Evolutionary conservation across 2,329 filamentous ascomycete species (phyloP).

Genomic region (Botrytis fabae): DNA sequence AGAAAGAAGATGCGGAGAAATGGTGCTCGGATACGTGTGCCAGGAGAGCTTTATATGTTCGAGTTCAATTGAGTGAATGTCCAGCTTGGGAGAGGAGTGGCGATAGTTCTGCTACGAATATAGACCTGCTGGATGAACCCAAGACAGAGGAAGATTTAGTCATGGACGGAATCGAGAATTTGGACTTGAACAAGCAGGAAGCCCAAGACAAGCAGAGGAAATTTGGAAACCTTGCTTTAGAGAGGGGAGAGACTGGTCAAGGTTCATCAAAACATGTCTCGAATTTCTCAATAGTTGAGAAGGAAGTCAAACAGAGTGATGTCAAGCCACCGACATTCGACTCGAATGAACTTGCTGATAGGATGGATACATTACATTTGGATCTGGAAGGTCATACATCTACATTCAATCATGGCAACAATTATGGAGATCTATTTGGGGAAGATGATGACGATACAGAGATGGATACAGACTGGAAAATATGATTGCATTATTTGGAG

Average conservation of each 20-base stretch:
- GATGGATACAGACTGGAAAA: constrained; percentile 36
- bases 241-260: constrained; percentile 46
- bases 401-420: constrained; percentile 32
- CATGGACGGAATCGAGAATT: constrained; percentile 38
- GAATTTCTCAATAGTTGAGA: constrained; percentile 55
- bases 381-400: constrained; percentile 39
- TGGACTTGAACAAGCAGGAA: constrained; percentile 49
- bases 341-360: constrained; percentile 39
- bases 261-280: constrained; percentile 40
- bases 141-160: constrained; percentile 45
- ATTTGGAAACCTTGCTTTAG: constrained; percentile 50
- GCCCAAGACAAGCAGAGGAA: constrained; percentile 43
- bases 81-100: constrained; percentile 77
- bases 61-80: constrained; percentile 82
- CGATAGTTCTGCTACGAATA: constrained; percentile 39
- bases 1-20: constrained; percentile 70
- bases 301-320: constrained; percentile 44
- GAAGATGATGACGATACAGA: constrained; percentile 29
- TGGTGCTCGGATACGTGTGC: constrained; percentile 87
- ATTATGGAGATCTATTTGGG: constrained; percentile 24
- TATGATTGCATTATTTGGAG: constrained; percentile 28
- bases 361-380: constrained; percentile 39
- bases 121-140: constrained; percentile 69
- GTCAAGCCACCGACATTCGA: constrained; percentile 45
- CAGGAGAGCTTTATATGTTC: constrained; percentile 76